Evolutionary conservation across 129 eudicot genomes (phyloP).

Genomic region (Glebionis coronaria): DNA sequence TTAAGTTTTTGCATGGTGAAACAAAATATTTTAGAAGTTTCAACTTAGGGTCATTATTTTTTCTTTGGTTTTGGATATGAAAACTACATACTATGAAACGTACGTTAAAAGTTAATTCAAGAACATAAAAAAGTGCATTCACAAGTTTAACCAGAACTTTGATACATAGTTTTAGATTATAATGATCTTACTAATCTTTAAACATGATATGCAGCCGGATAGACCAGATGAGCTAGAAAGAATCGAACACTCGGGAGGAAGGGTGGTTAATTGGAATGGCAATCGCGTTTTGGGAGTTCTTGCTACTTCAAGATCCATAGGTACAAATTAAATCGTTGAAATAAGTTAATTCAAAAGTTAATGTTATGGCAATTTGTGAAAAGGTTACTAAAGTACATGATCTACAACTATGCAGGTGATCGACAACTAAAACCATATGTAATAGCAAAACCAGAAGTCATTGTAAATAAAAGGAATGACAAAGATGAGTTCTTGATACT

Average conservation of each 20-base stretch:
- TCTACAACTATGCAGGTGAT: conserved; percentile 35
- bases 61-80: no score
- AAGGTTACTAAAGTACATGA: neutral
- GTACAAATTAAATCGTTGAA: conserved; percentile 23
- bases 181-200: neutral
- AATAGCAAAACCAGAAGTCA: conserved; percentile 55
- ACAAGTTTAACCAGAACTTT: no score
- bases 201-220: conserved; percentile 45
- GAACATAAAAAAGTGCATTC: no score
- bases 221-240: conserved; percentile 70
- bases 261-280: conserved; percentile 60
- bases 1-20: neutral
- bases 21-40: neutral
- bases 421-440: conserved; percentile 53
- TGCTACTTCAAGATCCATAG: conserved; percentile 76
- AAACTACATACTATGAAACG: no score
- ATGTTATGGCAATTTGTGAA: neutral
- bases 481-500: conserved; percentile 59
- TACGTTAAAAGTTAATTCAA: no score
- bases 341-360: neutral
- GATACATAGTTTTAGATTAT: no score
- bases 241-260: conserved; percentile 68
- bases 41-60: no score
- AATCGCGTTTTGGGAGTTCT: conserved; percentile 62
- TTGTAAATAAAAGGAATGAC: conserved; percentile 32